phyloP scores from a whole-genome alignment of 2,329 filamentous ascomycete genomes.

The Fusarium fujikuroi region DNA sequence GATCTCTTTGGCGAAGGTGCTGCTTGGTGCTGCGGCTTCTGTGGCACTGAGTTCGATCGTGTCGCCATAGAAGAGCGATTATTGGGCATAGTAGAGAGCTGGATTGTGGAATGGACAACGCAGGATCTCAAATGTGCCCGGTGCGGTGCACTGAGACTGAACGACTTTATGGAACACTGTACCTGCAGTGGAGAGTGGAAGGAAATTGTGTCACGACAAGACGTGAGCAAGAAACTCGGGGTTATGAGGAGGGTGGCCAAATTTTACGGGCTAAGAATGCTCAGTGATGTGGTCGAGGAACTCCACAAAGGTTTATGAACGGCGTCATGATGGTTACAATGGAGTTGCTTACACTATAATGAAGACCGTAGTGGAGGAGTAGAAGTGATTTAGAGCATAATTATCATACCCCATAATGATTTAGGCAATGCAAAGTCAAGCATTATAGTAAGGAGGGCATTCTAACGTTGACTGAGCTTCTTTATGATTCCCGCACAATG shows the following conservation, averaged over 20 bases:
- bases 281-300: conserved; percentile 77
- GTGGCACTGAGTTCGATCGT: conserved; percentile 79
- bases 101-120: conserved; percentile 82
- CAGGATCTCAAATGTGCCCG: conserved; percentile 87
- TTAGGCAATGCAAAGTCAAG: not conserved
- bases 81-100: conserved; percentile 78
- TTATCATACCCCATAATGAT: not conserved
- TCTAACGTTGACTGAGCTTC: not conserved
- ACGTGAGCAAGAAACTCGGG: conserved; percentile 71
- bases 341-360: not conserved
- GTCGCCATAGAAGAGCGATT: conserved; percentile 85
- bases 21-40: conserved; percentile 82
- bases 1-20: conserved; percentile 68
- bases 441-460: not conserved
- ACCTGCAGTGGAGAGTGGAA: conserved; percentile 90
- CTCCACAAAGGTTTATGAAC: conserved; percentile 61
- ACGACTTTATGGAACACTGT: conserved; percentile 98
- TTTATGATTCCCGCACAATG: too few species aligned
- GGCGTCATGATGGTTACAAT: conserved; percentile 15
- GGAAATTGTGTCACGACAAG: conserved; percentile 73
- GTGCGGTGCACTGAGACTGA: conserved; percentile 79
- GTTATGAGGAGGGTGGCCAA: conserved; percentile 80
- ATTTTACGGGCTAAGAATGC: conserved; percentile 84
- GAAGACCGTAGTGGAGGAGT: not conserved
- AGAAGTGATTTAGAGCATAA: not conserved